A percentile compares a stretch with the other conserved stretches of the same genome.
These are phyloP conservation scores for Daedaleopsis nitida DNA, from an alignment of 768 basidiomycete genomes.

Conservation along the genomic window DNA sequence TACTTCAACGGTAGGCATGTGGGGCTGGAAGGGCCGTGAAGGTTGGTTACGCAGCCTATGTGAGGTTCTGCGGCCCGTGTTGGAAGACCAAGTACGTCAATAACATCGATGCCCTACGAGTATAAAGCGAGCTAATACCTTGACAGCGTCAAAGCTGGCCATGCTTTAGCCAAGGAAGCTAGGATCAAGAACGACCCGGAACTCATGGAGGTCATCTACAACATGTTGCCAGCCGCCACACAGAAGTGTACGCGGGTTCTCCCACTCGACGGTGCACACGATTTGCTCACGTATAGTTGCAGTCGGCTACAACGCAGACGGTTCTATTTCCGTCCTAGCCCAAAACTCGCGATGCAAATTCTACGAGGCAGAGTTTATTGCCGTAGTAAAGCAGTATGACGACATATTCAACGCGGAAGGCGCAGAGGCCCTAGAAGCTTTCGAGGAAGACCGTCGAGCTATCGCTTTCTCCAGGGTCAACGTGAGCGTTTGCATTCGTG, in stretches of 20 bases:
- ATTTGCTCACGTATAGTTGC: neutral
- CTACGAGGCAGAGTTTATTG: too few relatives aligned
- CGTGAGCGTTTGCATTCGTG: neutral
- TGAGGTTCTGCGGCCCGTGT: slow-evolving; percentile 10
- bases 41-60: neutral
- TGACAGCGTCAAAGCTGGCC: neutral
- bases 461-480: neutral
- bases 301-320: neutral
- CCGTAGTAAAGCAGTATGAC: too few relatives aligned
- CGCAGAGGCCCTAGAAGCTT: too few relatives aligned
- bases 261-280: neutral
- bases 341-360: too few relatives aligned
- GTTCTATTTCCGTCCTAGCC: neutral
- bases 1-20: slow-evolving; percentile 1
- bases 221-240: neutral
- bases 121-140: neutral
- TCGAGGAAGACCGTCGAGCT: too few relatives aligned
- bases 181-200: neutral
- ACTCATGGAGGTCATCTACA: neutral
- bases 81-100: slow-evolving; percentile 10
- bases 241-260: neutral
- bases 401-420: too few relatives aligned
- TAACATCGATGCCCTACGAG: too few relatives aligned
- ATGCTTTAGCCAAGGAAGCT: neutral
- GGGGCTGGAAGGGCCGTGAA: slow-evolving; percentile 4